Evolutionary conservation across 345 rosid species (phyloP).

Genomic region (Dipteronia dyeriana): DNA sequence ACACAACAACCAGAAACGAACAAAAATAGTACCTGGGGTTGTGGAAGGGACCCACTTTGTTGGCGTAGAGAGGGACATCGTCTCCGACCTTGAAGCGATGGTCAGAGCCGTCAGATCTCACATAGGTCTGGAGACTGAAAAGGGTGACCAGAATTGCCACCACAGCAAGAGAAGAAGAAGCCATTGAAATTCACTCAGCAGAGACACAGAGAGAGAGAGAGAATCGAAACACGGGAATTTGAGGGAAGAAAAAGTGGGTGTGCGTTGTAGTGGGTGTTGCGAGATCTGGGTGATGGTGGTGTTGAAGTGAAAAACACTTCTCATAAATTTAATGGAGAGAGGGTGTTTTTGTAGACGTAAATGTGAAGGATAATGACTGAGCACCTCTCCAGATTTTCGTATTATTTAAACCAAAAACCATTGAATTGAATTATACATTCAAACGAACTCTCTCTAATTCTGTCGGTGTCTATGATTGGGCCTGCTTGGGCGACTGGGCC

Average conservation of each 20-base stretch:
- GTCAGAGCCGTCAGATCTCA: slow-evolving; percentile 37
- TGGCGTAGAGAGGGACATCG: slow-evolving; percentile 38
- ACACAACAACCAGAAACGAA: background rate
- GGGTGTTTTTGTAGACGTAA: background rate
- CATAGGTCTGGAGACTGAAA: slow-evolving; percentile 1
- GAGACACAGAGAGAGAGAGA: slow-evolving; percentile 1
- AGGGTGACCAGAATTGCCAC: slow-evolving; percentile 9
- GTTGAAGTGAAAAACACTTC: slow-evolving; percentile 1
- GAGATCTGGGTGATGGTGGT: background rate
- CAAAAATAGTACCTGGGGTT: slow-evolving; percentile 35
- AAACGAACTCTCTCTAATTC: background rate
- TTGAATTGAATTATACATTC: background rate
- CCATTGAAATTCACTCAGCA: background rate
- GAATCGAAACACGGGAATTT: background rate
- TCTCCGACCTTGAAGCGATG: slow-evolving; percentile 38
- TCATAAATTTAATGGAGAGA: background rate
- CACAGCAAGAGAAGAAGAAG: slow-evolving; percentile 4
- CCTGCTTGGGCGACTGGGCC: background rate
- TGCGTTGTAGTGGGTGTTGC: background rate
- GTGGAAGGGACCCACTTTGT: slow-evolving; percentile 41
- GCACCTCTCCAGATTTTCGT: background rate
- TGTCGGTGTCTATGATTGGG: background rate
- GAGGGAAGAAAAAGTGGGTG: too few relatives aligned
- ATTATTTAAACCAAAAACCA: background rate
- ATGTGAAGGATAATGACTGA: background rate